Percentiles rank a stretch among this genome's conserved stretches.
Conservation (phyloP, 2,329 filamentous ascomycete genomes). For the Aspergillus phoenicis region DNA sequence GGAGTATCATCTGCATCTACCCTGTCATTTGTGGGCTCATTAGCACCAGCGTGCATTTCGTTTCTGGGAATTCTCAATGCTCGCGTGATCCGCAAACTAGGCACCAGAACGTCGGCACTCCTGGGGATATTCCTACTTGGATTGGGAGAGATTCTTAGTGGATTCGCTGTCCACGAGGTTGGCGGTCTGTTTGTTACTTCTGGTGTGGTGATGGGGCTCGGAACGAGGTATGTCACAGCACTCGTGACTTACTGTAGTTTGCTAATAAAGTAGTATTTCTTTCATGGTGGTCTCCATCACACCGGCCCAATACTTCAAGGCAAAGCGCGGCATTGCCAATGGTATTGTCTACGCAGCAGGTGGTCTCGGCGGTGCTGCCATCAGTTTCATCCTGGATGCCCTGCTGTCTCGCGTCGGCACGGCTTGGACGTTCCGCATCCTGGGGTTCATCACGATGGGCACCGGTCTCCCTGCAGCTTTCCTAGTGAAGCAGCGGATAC, state of each 20-base stretch:
- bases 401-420: slow-evolving; percentile 45
- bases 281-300: slow-evolving; percentile 54
- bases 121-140: slow-evolving; percentile 57
- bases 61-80: slow-evolving; percentile 57
- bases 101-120: slow-evolving; percentile 51
- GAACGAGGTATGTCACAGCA: slow-evolving; percentile 36
- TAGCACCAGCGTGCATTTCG: slow-evolving; percentile 55
- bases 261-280: slow-evolving; percentile 26
- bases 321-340: slow-evolving; percentile 58
- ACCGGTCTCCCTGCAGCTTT: slow-evolving; percentile 61
- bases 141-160: slow-evolving; percentile 51
- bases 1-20: slow-evolving; percentile 53
- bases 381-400: slow-evolving; percentile 54
- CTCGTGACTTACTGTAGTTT: neutral
- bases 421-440: slow-evolving; percentile 40
- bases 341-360: slow-evolving; percentile 48
- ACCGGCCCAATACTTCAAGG: slow-evolving; percentile 59
- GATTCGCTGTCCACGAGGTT: slow-evolving; percentile 51
- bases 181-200: slow-evolving; percentile 52
- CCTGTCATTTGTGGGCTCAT: slow-evolving; percentile 61
- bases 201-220: slow-evolving; percentile 53
- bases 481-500: slow-evolving; percentile 46
- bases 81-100: slow-evolving; percentile 54
- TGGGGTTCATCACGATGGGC: slow-evolving; percentile 55
- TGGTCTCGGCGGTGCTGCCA: slow-evolving; percentile 59